Base-by-base conservation (phyloP, 495 filamentous ascomycete species). In the Usnea hakonensis region DNA sequence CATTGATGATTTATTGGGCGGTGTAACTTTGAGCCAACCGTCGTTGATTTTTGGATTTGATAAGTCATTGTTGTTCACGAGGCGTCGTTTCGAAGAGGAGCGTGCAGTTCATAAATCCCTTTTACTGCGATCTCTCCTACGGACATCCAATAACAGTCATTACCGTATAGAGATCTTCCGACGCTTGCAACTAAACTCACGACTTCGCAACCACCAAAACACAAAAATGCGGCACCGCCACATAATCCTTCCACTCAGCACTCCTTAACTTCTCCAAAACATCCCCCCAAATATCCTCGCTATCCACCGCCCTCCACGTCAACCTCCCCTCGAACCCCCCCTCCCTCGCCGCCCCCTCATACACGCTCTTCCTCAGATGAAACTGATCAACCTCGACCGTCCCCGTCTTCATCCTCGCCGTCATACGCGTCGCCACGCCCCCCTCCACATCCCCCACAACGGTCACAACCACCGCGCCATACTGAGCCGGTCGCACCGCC, bases 281-380 rank as follows among this genome's bases (percentile, higher is more conserved):
- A 30, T 58, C 56, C n/a, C 37, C 57, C n/a, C 32, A 37, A 10
- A 61, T 55, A 14, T 65, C 55, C 30, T 64, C 63, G 33, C 63
- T 28, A 3, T 8, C 46, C 17, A 55, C 21, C 13, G n/a, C 0
- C 32, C 32, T 64, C 67, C 67, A 69, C n/a, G 3, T 48, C 50
- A 66, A 26, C 21, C 26, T 35, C 23, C 43, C 55, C 35, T 28
- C 41, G 23, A 69, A 44, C 44, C 67, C 67, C 16, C 38, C 67
- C 28, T 64, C 57, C 43, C 46, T 62, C 16, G 67, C 67, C 37
- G 67, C 53, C 30, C 40, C 23, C 53, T 69, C 61, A 38, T 64
- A 62, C 3, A 66, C 64, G 36, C 30, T 32, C 32, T 64, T 58
- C 50, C 53, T 61, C 52, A 69, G 43, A 61, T 57, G 48, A 37